Evolutionary conservation across 257 asterid species (phyloP).

Genomic region (Nicotiana benthamiana): DNA sequence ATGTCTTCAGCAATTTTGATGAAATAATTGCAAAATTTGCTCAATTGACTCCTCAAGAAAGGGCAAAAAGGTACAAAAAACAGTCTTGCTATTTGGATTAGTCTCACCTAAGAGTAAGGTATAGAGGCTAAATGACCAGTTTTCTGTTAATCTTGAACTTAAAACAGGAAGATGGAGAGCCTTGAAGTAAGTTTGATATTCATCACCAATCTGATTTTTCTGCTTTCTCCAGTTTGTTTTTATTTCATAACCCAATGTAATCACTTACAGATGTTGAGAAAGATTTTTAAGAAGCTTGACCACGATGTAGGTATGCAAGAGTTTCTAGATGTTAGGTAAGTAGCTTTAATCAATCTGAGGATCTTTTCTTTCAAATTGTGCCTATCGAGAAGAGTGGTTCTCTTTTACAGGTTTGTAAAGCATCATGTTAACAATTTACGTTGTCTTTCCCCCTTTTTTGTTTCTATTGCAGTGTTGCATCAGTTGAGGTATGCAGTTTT

Average conservation of each 20-base stretch:
- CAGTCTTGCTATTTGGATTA: constrained; percentile 2
- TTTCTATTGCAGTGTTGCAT: constrained; percentile 52
- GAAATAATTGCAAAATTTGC: constrained; percentile 80
- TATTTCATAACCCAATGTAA: not conserved
- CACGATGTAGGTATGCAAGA: constrained; percentile 77
- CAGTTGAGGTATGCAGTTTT: constrained; percentile 44
- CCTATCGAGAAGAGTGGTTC: not conserved
- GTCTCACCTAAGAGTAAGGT: not conserved
- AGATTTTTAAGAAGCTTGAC: constrained; percentile 78
- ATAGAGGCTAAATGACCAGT: constrained; percentile 7
- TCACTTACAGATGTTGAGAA: constrained; percentile 50
- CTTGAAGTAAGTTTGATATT: constrained; percentile 58
- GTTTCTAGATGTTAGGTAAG: constrained; percentile 68
- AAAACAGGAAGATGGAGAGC: constrained; percentile 83
- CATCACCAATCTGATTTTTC: not conserved
- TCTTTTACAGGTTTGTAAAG: not conserved
- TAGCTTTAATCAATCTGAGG: not conserved
- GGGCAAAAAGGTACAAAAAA: constrained; percentile 57
- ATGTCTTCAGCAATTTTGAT: constrained; percentile 55
- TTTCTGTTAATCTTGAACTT: constrained; percentile 8
- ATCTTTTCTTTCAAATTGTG: not conserved
- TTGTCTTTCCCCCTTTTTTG: not conserved
- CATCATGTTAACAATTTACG: not conserved
- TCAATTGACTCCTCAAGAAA: constrained; percentile 73
- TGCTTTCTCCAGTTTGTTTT: not conserved